Conservation (phyloP, 2,329 filamentous ascomycete genomes). For the Aureobasidium sp. region DNA sequence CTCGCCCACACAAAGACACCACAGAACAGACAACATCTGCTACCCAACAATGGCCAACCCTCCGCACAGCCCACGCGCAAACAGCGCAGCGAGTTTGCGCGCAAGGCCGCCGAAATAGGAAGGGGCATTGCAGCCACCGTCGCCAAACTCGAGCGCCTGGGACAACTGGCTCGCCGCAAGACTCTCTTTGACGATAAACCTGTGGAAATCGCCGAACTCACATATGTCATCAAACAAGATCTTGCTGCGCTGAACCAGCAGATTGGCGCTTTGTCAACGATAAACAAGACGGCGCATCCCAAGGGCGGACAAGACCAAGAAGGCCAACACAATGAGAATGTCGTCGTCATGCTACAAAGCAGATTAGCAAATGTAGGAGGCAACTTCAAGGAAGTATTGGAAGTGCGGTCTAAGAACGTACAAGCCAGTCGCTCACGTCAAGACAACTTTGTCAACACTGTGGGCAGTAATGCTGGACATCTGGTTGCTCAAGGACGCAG, state of each 20-base stretch:
- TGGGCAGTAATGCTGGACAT: conserved; percentile 43
- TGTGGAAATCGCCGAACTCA: conserved; percentile 94
- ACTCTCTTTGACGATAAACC: conserved; percentile 96
- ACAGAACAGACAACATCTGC: conserved; percentile 68
- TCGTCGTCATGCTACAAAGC: conserved; percentile 83
- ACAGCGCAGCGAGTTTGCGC: conserved; percentile 80
- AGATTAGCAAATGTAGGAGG: conserved; percentile 87
- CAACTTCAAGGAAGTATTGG: conserved; percentile 95
- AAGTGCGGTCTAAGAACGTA: conserved; percentile 95
- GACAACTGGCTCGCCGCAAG: conserved; percentile 89
- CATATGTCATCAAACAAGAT: conserved; percentile 97
- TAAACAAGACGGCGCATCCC: conserved; percentile 67
- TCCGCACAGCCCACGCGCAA: conserved; percentile 27
- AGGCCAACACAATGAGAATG: conserved; percentile 96
- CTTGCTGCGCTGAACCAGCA: conserved; percentile 78
- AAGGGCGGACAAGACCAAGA: conserved; percentile 58
- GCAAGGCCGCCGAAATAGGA: conserved; percentile 84
- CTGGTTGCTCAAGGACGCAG: conserved; percentile 35
- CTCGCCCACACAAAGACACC: conserved; percentile 68
- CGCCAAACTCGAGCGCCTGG: conserved; percentile 88
- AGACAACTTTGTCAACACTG: conserved; percentile 91
- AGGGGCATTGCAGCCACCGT: conserved; percentile 87
- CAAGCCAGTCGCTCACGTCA: conserved; percentile 87
- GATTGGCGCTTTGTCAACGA: conserved; percentile 72
- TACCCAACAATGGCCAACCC: conserved; percentile 38